These are phyloP conservation scores for Sporisorium exsertum DNA, from an alignment of 1,284 basidiomycete species.

Conservation along the genomic window DNA sequence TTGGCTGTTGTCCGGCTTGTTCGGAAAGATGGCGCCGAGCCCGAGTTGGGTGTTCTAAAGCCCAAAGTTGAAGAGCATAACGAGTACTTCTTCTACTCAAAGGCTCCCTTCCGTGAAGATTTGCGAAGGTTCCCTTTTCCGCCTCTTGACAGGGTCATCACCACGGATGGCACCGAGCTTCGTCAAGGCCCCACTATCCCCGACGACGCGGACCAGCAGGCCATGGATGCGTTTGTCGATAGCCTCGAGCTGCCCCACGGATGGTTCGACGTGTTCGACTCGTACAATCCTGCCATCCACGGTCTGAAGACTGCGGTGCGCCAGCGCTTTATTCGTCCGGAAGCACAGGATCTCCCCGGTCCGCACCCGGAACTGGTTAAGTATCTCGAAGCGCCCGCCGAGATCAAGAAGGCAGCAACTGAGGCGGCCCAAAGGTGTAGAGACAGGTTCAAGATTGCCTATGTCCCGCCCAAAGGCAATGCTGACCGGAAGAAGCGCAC, in stretches of 20 bases:
- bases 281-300: slow-evolving; percentile 90
- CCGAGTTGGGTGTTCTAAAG: slow-evolving; percentile 72
- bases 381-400: slow-evolving; percentile 82
- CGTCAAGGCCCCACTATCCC: slow-evolving; percentile 85
- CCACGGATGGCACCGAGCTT: slow-evolving; percentile 80
- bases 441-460: slow-evolving; percentile 43
- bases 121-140: slow-evolving; percentile 87
- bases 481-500: slow-evolving; percentile 41
- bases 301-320: slow-evolving; percentile 91
- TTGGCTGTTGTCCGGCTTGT: slow-evolving; percentile 87
- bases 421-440: slow-evolving; percentile 35
- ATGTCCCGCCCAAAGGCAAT: slow-evolving; percentile 43
- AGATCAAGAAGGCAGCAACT: slow-evolving; percentile 72
- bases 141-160: slow-evolving; percentile 80
- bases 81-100: slow-evolving; percentile 55
- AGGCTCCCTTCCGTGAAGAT: slow-evolving; percentile 96
- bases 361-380: slow-evolving; percentile 85
- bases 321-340: slow-evolving; percentile 81
- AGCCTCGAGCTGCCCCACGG: slow-evolving; percentile 80
- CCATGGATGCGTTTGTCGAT: slow-evolving; percentile 88
- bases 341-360: slow-evolving; percentile 80
- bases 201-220: slow-evolving; percentile 79
- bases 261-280: slow-evolving; percentile 83
- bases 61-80: slow-evolving; percentile 50
- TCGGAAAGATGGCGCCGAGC: slow-evolving; percentile 78